Conservation (phyloP, 2,329 filamentous ascomycete genomes). For the Alternaria dauci region DNA sequence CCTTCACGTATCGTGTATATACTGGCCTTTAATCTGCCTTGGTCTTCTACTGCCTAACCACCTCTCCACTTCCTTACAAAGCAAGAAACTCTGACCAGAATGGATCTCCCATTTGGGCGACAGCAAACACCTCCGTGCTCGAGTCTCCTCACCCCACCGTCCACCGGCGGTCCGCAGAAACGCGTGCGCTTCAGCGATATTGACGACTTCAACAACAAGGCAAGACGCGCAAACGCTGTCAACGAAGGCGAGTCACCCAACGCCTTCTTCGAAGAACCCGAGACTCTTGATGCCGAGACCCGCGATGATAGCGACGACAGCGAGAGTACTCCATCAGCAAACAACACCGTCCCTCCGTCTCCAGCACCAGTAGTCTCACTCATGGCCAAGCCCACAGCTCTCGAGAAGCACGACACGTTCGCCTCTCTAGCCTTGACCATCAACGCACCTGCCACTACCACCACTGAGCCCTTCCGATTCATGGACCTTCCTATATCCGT, state of each 20-base stretch:
- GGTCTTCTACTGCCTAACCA: neutral
- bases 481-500: conserved; percentile 31
- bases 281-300: conserved; percentile 17
- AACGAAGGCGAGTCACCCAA: conserved; percentile 14
- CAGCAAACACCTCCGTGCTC: conserved; percentile 20
- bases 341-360: conserved; percentile 1
- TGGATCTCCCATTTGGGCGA: conserved; percentile 6
- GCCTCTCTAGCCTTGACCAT: conserved; percentile 1
- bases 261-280: conserved; percentile 17
- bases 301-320: conserved; percentile 4
- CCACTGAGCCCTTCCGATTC: conserved; percentile 25
- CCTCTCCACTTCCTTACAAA: neutral
- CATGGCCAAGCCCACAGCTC: neutral
- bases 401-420: conserved; percentile 8
- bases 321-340: neutral
- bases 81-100: conserved; percentile 2
- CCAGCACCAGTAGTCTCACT: neutral
- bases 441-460: neutral
- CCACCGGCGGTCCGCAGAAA: conserved; percentile 24
- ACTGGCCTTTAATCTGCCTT: neutral
- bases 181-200: conserved; percentile 13
- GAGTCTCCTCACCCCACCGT: conserved; percentile 31
- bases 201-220: neutral
- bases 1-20: conserved; percentile 12
- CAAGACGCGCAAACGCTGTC: conserved; percentile 1